A percentile compares a stretch with the other conserved stretches of the same genome.
phyloP scores from a whole-genome alignment of 805 yeast genomes.

The Saccharomycopsis selenospora region DNA sequence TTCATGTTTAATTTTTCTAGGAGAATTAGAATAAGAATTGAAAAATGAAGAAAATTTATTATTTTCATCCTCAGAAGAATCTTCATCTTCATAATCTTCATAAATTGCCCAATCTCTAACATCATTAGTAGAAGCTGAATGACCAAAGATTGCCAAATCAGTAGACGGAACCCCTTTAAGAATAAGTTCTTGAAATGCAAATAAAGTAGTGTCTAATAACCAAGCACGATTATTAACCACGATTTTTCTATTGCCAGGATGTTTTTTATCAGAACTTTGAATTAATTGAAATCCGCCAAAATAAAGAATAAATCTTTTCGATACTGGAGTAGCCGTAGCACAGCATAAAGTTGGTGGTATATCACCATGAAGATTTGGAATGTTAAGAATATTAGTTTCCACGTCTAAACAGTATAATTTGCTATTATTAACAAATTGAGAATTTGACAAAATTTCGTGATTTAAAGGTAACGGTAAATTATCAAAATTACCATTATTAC shows the following conservation, averaged over 20 bases:
- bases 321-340: slow-evolving; percentile 41
- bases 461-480: slow-evolving; percentile 42
- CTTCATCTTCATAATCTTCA: not conserved
- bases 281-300: slow-evolving; percentile 62
- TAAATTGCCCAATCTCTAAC: not conserved
- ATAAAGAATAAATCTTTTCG: slow-evolving; percentile 49
- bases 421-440: slow-evolving; percentile 35
- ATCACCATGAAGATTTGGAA: slow-evolving; percentile 32
- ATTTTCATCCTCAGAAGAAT: not conserved
- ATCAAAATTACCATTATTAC: slow-evolving; percentile 32
- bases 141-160: slow-evolving; percentile 17
- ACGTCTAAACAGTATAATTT: slow-evolving; percentile 33
- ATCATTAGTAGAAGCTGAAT: slow-evolving; percentile 1
- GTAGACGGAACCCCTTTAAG: slow-evolving; percentile 4
- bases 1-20: not conserved
- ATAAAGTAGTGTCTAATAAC: slow-evolving; percentile 47
- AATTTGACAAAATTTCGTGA: slow-evolving; percentile 34
- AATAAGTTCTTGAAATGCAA: slow-evolving; percentile 37
- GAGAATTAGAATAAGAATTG: not conserved
- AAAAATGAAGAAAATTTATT: not conserved
- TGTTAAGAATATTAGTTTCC: slow-evolving; percentile 31
- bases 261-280: slow-evolving; percentile 28
- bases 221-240: slow-evolving; percentile 47
- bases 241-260: slow-evolving; percentile 32
- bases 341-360: slow-evolving; percentile 49